Base-by-base conservation (phyloP, 2,329 filamentous ascomycete genomes). In the Pyricularia sp. region DNA sequence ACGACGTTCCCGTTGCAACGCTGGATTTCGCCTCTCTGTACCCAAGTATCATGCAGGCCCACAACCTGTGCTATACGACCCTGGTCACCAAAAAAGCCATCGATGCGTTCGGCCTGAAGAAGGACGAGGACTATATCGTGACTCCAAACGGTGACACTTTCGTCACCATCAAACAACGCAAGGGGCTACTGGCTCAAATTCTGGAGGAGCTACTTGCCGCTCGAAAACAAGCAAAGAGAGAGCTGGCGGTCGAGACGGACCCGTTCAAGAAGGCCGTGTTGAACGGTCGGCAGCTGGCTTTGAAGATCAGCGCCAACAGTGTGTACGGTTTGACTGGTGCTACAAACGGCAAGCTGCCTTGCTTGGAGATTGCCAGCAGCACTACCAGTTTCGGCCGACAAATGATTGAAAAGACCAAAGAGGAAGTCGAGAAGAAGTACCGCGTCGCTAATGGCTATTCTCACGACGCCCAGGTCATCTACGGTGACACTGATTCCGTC, bases 1-100 rank as follows among this genome's bases (percentile, higher is more conserved):
- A 99, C 79, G 90, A 95, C 75, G 92, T 97, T 30, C 95, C 95
- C 1, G 91, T 99, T 72, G 95, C 95, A 1, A 99, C 95, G 0
- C 89, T 99, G 63, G 95, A 99, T 92, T 99, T 99, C 74, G 95
- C 95, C 6, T 98, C 95, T 36, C 89, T 99, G 72, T 99, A 99
- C 75, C 95, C 95, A 26, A 97, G 94, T 82, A 99, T 99, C 76
- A 99, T 99, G 78, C 94, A 98, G 80, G 95, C 95, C 0, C 95
- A 99, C 81, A 99, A 99, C 73, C 87, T 99, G 26, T 99, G 95
- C 79, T 99, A 99, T 78, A 99, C 95, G 0, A 99, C 95, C 0
- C 83, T 98, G 36, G 81, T 98, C 61, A 94, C 92, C 77, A 93
- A 92, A 78, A 86, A 82, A 31, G 89, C 86, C 0, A 86, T 97